phyloP scores from a whole-genome alignment of 495 filamentous ascomycete genomes.

The Neurospora sp. region DNA sequence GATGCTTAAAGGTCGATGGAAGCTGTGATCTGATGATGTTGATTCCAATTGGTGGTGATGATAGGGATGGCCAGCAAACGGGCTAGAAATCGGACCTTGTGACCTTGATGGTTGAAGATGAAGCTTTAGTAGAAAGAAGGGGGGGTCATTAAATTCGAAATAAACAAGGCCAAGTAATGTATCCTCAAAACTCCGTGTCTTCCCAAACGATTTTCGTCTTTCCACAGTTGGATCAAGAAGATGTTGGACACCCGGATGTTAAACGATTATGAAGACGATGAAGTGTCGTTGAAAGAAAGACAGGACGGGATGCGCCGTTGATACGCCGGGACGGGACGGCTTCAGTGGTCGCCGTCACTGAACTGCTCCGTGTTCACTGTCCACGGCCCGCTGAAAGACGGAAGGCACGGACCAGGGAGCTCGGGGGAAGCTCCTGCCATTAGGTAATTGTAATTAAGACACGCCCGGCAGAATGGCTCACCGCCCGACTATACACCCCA shows the following conservation, averaged over 20 bases:
- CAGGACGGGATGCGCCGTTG: neutral
- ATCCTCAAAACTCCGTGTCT: neutral
- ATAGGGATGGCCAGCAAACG: neutral
- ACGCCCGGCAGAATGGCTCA: constrained; percentile 9
- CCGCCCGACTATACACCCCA: constrained; percentile 10
- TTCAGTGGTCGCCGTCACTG: neutral
- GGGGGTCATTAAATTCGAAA: neutral
- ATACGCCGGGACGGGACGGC: neutral
- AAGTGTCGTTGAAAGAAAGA: neutral
- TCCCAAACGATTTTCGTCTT: neutral
- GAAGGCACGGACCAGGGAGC: neutral
- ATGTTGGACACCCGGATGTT: neutral
- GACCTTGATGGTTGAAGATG: neutral
- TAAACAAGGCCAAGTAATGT: neutral
- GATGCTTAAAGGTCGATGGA: neutral
- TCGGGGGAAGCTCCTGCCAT: neutral
- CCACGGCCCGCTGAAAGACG: neutral
- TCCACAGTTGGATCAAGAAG: neutral
- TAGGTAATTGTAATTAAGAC: neutral
- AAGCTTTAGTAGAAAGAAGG: neutral
- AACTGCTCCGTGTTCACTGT: neutral
- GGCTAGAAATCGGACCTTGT: neutral
- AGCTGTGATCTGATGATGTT: neutral
- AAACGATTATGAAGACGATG: neutral
- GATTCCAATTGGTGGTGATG: neutral